A percentile compares a stretch with the other conserved stretches of the same genome.
Conservation (phyloP, 148 eudicot genomes). For the Camellia lanceoleosa region DNA sequence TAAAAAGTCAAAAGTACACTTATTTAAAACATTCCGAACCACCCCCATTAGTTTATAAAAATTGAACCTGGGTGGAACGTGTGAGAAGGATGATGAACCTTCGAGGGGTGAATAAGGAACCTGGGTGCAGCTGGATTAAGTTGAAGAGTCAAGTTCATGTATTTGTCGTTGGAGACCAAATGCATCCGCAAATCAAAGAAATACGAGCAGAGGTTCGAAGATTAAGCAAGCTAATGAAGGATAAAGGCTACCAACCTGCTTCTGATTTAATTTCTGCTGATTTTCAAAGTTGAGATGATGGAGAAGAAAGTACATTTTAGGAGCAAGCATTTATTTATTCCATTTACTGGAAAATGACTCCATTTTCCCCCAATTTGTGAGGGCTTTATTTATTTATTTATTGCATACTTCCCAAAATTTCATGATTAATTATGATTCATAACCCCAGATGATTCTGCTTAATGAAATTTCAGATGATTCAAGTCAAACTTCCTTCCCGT, state of each 20-base stretch:
- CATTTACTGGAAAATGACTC: slow-evolving; percentile 6
- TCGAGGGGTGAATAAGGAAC: slow-evolving; percentile 56
- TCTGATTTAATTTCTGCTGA: slow-evolving; percentile 24
- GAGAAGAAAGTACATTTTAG: slow-evolving; percentile 8
- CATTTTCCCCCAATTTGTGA: not conserved
- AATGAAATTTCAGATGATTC: too few species aligned
- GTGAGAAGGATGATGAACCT: slow-evolving; percentile 55
- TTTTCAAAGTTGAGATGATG: slow-evolving; percentile 4
- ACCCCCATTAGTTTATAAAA: slow-evolving; percentile 21
- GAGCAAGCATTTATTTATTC: not conserved
- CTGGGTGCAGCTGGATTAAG: slow-evolving; percentile 74
- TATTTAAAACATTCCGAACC: too few species aligned
- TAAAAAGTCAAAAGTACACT: too few species aligned
- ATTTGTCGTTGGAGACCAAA: slow-evolving; percentile 61
- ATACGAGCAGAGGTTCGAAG: slow-evolving; percentile 33
- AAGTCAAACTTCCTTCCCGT: too few species aligned
- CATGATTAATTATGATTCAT: not conserved
- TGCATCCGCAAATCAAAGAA: slow-evolving; percentile 45
- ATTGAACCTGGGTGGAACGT: slow-evolving; percentile 47
- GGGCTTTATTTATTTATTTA: not conserved
- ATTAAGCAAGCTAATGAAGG: slow-evolving; percentile 46
- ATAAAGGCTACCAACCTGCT: slow-evolving; percentile 42
- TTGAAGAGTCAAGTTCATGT: slow-evolving; percentile 53
- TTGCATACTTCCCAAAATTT: slow-evolving; percentile 1
- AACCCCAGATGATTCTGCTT: too few species aligned